phyloP scores from a whole-genome alignment of 345 rosid genomes.

The Jatropha curcas region DNA sequence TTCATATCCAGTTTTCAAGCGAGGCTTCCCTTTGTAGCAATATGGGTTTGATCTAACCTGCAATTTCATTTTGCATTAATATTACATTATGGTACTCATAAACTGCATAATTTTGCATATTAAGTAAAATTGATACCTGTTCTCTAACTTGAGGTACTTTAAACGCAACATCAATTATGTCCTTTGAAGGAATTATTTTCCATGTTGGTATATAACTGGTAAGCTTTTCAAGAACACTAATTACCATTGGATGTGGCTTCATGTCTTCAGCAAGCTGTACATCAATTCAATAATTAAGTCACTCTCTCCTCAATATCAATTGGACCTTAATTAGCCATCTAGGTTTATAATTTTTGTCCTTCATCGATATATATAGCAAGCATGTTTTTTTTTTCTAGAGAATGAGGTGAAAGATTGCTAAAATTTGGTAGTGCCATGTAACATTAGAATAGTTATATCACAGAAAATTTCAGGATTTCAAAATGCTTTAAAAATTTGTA shows the following conservation, averaged over 20 bases:
- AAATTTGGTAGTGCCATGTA: too few species aligned
- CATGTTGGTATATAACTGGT: slow-evolving; percentile 59
- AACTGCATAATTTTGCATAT: background rate
- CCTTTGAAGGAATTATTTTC: slow-evolving; percentile 60
- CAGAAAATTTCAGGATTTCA: too few species aligned
- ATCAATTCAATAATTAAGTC: background rate
- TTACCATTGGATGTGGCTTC: slow-evolving; percentile 50
- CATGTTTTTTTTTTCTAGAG: too few species aligned
- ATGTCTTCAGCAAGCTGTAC: slow-evolving; percentile 66
- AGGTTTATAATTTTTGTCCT: too few species aligned
- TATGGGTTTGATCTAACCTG: slow-evolving; percentile 66
- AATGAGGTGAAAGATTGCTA: too few species aligned
- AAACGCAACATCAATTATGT: slow-evolving; percentile 62
- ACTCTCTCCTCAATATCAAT: background rate
- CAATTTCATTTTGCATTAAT: background rate
- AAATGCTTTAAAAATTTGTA: too few species aligned
- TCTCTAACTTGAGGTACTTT: slow-evolving; percentile 58
- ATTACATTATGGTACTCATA: too few species aligned
- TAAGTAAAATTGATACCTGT: slow-evolving; percentile 58
- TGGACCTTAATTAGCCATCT: too few species aligned
- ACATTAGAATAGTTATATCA: too few species aligned
- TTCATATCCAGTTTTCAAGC: slow-evolving; percentile 70
- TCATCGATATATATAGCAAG: too few species aligned
- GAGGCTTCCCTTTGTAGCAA: slow-evolving; percentile 81
- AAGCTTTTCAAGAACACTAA: slow-evolving; percentile 44